Conservation (phyloP, 371 early-diverging fungal species). For the Mucor indicus region DNA sequence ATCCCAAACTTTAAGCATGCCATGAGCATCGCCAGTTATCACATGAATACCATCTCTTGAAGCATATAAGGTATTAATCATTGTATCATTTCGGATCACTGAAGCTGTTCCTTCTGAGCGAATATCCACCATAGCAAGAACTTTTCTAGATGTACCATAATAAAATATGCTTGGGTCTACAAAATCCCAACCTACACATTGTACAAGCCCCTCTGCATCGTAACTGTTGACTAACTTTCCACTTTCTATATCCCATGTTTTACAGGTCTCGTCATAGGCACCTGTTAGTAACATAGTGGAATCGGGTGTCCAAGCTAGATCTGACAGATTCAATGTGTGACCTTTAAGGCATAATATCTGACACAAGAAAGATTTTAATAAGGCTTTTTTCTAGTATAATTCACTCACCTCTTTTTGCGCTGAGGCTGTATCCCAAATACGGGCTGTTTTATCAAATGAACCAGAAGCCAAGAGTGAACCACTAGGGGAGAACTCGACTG, state of each 20-base stretch:
- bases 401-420: slow-evolving; percentile 66
- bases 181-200: slow-evolving; percentile 80
- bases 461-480: slow-evolving; percentile 83
- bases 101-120: slow-evolving; percentile 45
- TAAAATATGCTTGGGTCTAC: slow-evolving; percentile 76
- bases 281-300: slow-evolving; percentile 76
- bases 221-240: slow-evolving; percentile 64
- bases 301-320: slow-evolving; percentile 76
- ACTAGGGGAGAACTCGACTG: slow-evolving; percentile 79
- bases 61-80: slow-evolving; percentile 79
- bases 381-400: background rate
- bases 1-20: slow-evolving; percentile 84
- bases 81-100: slow-evolving; percentile 65
- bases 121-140: slow-evolving; percentile 69
- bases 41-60: slow-evolving; percentile 74
- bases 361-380: background rate
- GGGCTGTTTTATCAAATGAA: slow-evolving; percentile 87
- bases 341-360: slow-evolving; percentile 58
- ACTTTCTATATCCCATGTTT: slow-evolving; percentile 78
- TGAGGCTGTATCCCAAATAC: slow-evolving; percentile 81
- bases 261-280: slow-evolving; percentile 81
- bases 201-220: slow-evolving; percentile 82
- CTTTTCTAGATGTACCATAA: slow-evolving; percentile 77
- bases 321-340: slow-evolving; percentile 82
- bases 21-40: slow-evolving; percentile 77